Base-by-base conservation (phyloP, 768 basidiomycete species). In the Calocybe cyanea region DNA sequence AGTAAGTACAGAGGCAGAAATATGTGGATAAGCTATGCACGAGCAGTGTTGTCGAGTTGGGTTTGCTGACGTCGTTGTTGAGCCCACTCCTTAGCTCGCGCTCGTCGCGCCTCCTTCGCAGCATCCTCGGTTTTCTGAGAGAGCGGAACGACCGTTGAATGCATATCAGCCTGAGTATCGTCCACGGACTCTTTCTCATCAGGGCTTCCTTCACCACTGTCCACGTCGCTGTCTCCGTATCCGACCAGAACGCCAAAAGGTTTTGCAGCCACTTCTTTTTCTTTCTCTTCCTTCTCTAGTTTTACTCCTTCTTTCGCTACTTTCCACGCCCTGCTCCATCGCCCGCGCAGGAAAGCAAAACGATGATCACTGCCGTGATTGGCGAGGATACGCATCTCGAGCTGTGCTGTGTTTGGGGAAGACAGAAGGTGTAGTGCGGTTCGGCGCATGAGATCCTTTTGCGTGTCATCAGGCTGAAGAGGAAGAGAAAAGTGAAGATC, bases 301-400 rank as follows among this genome's bases (percentile, higher is more conserved):
- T 67, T 70, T 4, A 64, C 71, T 40, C 70, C 75, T 18, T 63
- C 73, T 55, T 85, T 84, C 19, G 74, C 63, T 1, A 64, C 56
- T 23, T 64, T 64, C 92, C 92, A 95, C 3, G 74, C 69, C 2
- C 65, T 64, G 44, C 72, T 71, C 83, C 87, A 92, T 18, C 87
- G 68, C 2, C 92, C 92, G 25, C 81, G 75, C 36, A 95, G 63
- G 62, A 94, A 94, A 1, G 83, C 79, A 57, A 96, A 94, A 5
- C 87, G 76, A 36, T 70, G 67, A 60, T 95, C 91, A 10, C 71
- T 67, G 0, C 89, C 85, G 57, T 94, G 78, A 54, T 95, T 92
- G 8, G 92, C 84, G 13, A 95, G 69, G 55, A 96, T 92, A 5
- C 92, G 79, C 75, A 92, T 82, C 62, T 93, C 91, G 18, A 95